Conservation (phyloP, 2,329 filamentous ascomycete genomes). For the Aspergillus sp. region DNA sequence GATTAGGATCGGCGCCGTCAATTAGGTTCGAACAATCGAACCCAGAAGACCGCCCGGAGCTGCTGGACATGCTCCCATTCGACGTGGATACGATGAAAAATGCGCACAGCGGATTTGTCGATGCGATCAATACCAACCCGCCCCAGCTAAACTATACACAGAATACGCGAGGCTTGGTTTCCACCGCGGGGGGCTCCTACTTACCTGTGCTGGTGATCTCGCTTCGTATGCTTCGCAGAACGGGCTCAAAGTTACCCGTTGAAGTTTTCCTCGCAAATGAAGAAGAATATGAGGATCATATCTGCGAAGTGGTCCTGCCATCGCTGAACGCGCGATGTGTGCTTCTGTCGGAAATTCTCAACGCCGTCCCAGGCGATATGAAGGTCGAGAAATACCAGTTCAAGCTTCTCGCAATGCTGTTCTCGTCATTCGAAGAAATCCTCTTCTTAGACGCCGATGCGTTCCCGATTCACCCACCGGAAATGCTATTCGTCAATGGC, state of each 20-base stretch:
- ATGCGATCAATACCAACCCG: slow-evolving; percentile 28
- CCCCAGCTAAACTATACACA: slow-evolving; percentile 37
- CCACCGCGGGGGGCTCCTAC: slow-evolving; percentile 48
- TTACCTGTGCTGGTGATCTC: slow-evolving; percentile 49
- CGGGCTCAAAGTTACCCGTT: slow-evolving; percentile 47
- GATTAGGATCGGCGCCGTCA: slow-evolving; percentile 28
- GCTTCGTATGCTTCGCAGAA: slow-evolving; percentile 48
- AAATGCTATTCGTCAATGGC: slow-evolving; percentile 43
- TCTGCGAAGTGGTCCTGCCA: slow-evolving; percentile 48
- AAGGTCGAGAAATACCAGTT: slow-evolving; percentile 50
- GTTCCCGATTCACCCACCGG: slow-evolving; percentile 48
- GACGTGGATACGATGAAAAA: slow-evolving; percentile 37
- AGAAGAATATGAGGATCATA: slow-evolving; percentile 45
- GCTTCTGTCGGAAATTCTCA: slow-evolving; percentile 48
- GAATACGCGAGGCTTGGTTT: slow-evolving; percentile 48
- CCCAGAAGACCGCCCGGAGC: slow-evolving; percentile 32
- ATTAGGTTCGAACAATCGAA: slow-evolving; percentile 32
- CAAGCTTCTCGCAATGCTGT: slow-evolving; percentile 53
- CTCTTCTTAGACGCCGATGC: slow-evolving; percentile 54
- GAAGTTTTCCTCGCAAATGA: slow-evolving; percentile 49
- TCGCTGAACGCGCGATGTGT: slow-evolving; percentile 47
- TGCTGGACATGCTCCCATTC: slow-evolving; percentile 30
- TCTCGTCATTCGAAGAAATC: slow-evolving; percentile 53
- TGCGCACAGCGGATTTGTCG: slow-evolving; percentile 39
- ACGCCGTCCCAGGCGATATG: slow-evolving; percentile 28